These are phyloP conservation scores for Podaxis mareebaensis DNA, from an alignment of 768 basidiomycete species.

Conservation along the genomic window DNA sequence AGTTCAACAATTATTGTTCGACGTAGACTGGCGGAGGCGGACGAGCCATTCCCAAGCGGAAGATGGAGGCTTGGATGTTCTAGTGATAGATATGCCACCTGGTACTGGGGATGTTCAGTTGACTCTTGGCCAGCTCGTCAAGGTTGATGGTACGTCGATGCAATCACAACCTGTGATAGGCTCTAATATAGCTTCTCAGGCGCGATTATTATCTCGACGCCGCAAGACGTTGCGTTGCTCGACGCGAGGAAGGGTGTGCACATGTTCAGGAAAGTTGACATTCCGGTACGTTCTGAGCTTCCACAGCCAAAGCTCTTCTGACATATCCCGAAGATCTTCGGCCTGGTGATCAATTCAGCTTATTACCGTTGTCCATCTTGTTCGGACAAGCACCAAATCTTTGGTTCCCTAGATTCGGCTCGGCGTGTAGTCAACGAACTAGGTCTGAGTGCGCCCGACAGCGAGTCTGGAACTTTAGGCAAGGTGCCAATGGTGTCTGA, in stretches of 20 bases:
- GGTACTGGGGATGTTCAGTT: slow-evolving; percentile 97
- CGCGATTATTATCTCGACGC: slow-evolving; percentile 91
- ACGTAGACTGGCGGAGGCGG: slow-evolving; percentile 77
- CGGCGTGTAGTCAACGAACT: slow-evolving; percentile 5
- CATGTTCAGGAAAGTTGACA: slow-evolving; percentile 86
- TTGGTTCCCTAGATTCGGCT: slow-evolving; percentile 11
- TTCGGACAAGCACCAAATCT: slow-evolving; percentile 9
- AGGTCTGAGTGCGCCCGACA: not conserved
- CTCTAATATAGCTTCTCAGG: slow-evolving; percentile 49
- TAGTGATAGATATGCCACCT: slow-evolving; percentile 95
- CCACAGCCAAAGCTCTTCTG: not conserved
- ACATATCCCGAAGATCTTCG: slow-evolving; percentile 62
- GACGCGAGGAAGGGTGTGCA: slow-evolving; percentile 92
- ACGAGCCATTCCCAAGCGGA: slow-evolving; percentile 29
- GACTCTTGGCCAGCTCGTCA: slow-evolving; percentile 84
- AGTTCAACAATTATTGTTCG: slow-evolving; percentile 93
- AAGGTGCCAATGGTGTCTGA: slow-evolving; percentile 15
- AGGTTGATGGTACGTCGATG: slow-evolving; percentile 69
- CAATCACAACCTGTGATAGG: not conserved
- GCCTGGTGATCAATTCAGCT: slow-evolving; percentile 86
- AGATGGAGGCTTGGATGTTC: slow-evolving; percentile 66
- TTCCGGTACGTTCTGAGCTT: slow-evolving; percentile 62
- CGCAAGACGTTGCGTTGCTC: slow-evolving; percentile 89
- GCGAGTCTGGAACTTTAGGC: slow-evolving; percentile 1
- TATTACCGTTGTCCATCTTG: slow-evolving; percentile 82